Base-by-base conservation (phyloP, 768 basidiomycete species). In the Rhizopogon roseolus region DNA sequence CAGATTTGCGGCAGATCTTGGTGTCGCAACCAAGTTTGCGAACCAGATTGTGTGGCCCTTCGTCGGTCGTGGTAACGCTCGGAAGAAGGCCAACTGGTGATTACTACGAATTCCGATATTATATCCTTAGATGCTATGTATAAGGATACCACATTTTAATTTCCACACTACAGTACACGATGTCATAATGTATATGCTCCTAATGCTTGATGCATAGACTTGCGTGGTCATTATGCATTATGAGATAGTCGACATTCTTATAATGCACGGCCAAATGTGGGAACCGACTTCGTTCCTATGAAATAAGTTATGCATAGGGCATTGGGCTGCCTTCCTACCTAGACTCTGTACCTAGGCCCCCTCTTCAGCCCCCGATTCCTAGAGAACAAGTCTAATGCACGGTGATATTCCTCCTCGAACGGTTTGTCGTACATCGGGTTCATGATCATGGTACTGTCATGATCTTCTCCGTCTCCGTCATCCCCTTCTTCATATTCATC, bases 41-140 rank as follows among this genome's bases (percentile, higher is more conserved):
- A 65, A 79, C 55, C 83, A 85, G 65, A 82, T 84, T 43, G 71
- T 72, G 44, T 84, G 82, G 82, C 73, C 66, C 1, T 81, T 81
- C 57, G 59, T 49, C n/a, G 78, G 80, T 32, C 67, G 75, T 45
- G 72, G 58, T 6, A 49, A 50, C 14, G 37, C 9, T 16, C n/a
- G 6, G 13, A 54, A 57, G 38, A 54, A 46, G 41, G 1, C 59
- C 39, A 43, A 46, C 10, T 64, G 64, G 64, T 64, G 29, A 45
- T 32, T 29, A n/a, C n/a, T 11, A 45, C 8, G 28, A 6, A 27
- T 28, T 29, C n/a, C 29, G n/a, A 28, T 29, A 45, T 0, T 28
- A 28, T 28, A 17, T 10, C 28, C 28, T 2, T 29, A 29, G 5
- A 29, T 29, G 28, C 6, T 73, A 11, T 74, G 71, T 70, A 55